phyloP scores from a whole-genome alignment of 169 alveolate species.

The Plasmodium inui region DNA sequence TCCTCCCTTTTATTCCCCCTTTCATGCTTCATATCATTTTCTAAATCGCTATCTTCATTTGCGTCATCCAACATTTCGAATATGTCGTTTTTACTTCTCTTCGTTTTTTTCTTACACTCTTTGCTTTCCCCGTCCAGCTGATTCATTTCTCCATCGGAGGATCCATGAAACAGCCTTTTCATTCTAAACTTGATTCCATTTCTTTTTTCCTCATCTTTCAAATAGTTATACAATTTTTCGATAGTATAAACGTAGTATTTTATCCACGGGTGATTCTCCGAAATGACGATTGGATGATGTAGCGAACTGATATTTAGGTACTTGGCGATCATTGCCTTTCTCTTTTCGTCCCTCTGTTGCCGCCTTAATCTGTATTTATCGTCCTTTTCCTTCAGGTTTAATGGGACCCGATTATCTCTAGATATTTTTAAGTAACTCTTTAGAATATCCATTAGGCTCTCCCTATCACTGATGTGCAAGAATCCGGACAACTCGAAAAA shows the following conservation, averaged over 20 bases:
- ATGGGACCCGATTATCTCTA: not conserved
- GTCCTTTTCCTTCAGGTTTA: conserved; percentile 1
- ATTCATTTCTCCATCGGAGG: conserved; percentile 8
- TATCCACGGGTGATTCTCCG: conserved; percentile 75
- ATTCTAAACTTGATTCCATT: conserved; percentile 37
- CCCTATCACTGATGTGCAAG: conserved; percentile 44
- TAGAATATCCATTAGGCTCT: conserved; percentile 27
- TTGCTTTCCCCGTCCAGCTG: not conserved
- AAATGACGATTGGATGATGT: conserved; percentile 84
- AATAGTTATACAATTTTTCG: conserved; percentile 32
- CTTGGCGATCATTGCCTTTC: conserved; percentile 62
- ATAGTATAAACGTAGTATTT: conserved; percentile 39
- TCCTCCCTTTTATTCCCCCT: conserved; percentile 13
- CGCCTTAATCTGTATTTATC: conserved; percentile 28
- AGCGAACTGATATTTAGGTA: conserved; percentile 67
- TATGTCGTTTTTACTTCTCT: conserved; percentile 6
- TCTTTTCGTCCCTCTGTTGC: conserved; percentile 48
- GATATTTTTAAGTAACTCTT: conserved; percentile 50
- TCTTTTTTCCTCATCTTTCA: conserved; percentile 47
- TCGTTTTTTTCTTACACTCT: not conserved
- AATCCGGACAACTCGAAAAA: conserved; percentile 52
- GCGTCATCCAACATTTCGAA: conserved; percentile 40
- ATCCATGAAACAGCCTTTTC: conserved; percentile 33
- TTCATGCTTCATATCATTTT: conserved; percentile 5
- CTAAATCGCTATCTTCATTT: conserved; percentile 24